These are phyloP conservation scores for Helichrysum umbraculigerum DNA, from an alignment of 129 eudicot genomes.

Conservation along the genomic window DNA sequence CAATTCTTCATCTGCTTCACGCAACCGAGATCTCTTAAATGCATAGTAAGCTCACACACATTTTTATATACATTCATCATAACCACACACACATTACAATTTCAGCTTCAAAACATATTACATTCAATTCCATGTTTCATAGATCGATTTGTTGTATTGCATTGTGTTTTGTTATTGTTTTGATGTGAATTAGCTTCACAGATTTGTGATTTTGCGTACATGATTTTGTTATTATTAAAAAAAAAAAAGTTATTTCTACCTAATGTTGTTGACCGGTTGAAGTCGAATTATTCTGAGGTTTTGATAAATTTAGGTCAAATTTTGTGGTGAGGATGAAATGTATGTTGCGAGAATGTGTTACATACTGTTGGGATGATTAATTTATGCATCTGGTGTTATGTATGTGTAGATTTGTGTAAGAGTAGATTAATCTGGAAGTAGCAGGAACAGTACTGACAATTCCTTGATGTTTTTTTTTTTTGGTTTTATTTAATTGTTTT, in stretches of 20 bases:
- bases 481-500: not conserved
- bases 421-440: conserved; percentile 39
- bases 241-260: conserved; percentile 18
- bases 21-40: conserved; percentile 32
- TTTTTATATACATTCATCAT: not conserved
- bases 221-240: not conserved
- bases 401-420: conserved; percentile 10
- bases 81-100: not conserved
- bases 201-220: conserved; percentile 11
- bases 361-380: not conserved
- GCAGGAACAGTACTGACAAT: conserved; percentile 27
- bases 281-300: conserved; percentile 8
- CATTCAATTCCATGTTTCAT: not conserved
- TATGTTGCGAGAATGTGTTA: conserved; percentile 1
- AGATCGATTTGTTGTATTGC: conserved; percentile 9
- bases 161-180: not conserved
- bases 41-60: conserved; percentile 49
- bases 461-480: conserved; percentile 21
- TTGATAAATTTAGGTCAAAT: conserved; percentile 7
- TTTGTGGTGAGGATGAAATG: conserved; percentile 22
- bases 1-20: conserved; percentile 27
- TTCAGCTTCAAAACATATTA: conserved; percentile 9
- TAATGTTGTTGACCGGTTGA: conserved; percentile 27
- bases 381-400: conserved; percentile 28
- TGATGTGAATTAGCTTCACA: conserved; percentile 16